Evolutionary conservation across 768 basidiomycete species (phyloP), one percentile per base, ranked within the genome.

Genomic region (Suillus brevipes): DNA sequence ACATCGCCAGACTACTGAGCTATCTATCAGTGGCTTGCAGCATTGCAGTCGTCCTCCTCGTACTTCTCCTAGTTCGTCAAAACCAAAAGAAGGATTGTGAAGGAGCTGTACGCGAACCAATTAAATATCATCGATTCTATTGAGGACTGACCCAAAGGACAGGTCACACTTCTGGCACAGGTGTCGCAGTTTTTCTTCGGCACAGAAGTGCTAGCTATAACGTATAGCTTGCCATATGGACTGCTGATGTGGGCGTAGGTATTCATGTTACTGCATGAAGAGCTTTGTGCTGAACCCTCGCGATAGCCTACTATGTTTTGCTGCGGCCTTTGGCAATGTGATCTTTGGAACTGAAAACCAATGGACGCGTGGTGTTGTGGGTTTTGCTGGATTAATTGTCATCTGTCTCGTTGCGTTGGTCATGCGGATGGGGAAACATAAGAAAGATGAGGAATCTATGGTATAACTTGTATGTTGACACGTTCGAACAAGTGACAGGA

Each of bases 21-120:
- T 82, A 81, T 53, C 63, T 79, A 5, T 83, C 82, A 0, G 75
- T 75, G 8, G 56, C 78, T 12, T 67, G 75, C 28, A 77, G 72
- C 60, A 64, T 82, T 43, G 76, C 74, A 4, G 74, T 74, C 49
- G 74, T 79, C 57, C 63, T 81, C 40, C 68, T 80, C 16, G 76
- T 75, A 9, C 67, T 79, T 31, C 64, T 81, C 14, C 74, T 83
- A 0, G 70, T 74, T 25, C 76, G 80, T 34, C 78, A 80, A 55
- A 78, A 80, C 67, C 76, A 78, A 40, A 69, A 68, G 1, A 75
- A 23, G 20, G 18, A 28, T 28, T 58, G 57, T 37, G 76, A 58
- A 56, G n/a, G 34, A 68, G 16, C 80, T 73, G 61, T 77, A 67
- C 40, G 58, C 38, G 20, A 53, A 56, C 38, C 2, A 9, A 28